These are phyloP conservation scores for Talaromyces sp. DNA, from an alignment of 2,329 filamentous ascomycete genomes.

Conservation along the genomic window DNA sequence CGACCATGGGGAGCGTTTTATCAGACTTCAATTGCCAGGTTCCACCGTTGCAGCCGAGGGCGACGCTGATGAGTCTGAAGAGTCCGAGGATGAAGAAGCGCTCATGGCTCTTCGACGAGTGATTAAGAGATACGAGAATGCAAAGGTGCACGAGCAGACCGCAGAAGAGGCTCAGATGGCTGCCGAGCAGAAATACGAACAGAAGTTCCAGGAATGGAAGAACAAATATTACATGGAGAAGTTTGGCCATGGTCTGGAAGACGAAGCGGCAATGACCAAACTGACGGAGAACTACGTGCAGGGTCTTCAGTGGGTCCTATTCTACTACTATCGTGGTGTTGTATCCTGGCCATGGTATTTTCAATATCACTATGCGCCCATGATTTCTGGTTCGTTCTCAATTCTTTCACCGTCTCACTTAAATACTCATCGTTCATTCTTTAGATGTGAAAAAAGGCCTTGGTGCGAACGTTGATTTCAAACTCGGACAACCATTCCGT, in stretches of 20 bases:
- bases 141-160: conserved; percentile 75
- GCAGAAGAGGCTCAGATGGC: conserved; percentile 73
- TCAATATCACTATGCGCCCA: conserved; percentile 90
- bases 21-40: conserved; percentile 61
- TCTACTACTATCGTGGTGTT: conserved; percentile 96
- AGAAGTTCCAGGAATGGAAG: conserved; percentile 91
- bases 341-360: conserved; percentile 99
- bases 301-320: conserved; percentile 95
- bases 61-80: conserved; percentile 60
- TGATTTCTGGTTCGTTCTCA: conserved; percentile 74
- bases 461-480: conserved; percentile 83
- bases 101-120: conserved; percentile 79
- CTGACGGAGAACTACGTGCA: conserved; percentile 96
- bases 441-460: conserved; percentile 86
- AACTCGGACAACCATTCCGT: conserved; percentile 88
- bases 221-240: conserved; percentile 88
- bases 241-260: conserved; percentile 81
- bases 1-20: conserved; percentile 63
- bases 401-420: neutral
- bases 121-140: conserved; percentile 86
- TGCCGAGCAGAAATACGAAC: conserved; percentile 80
- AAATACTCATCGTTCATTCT: neutral
- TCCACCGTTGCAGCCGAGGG: conserved; percentile 38
- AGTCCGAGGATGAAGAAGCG: conserved; percentile 79
- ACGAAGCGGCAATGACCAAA: conserved; percentile 74